These are phyloP conservation scores for Colletotrichum euphorbiae DNA, from an alignment of 2,329 filamentous ascomycete genomes.

Conservation along the genomic window DNA sequence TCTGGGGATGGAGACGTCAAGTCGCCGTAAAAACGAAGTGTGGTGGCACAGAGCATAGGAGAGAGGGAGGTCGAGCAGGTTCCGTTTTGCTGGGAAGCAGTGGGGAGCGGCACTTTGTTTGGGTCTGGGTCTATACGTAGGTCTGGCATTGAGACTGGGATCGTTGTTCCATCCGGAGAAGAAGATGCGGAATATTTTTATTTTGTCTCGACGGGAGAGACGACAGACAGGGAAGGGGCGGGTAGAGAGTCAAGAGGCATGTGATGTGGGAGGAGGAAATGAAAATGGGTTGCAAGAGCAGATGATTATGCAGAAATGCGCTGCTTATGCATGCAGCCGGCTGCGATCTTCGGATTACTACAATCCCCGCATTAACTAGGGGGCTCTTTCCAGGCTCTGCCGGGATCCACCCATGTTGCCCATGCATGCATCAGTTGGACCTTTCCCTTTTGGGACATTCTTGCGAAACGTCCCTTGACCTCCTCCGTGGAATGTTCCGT, in stretches of 20 bases:
- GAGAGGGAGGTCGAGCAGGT: neutral
- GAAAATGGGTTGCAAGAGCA: neutral
- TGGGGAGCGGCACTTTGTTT: slow-evolving; percentile 18
- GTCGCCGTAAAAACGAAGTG: neutral
- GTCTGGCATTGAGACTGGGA: slow-evolving; percentile 2
- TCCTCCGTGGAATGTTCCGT: too few relatives aligned
- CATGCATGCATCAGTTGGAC: neutral
- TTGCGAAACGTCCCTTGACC: slow-evolving; percentile 42
- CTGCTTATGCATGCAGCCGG: slow-evolving; percentile 24
- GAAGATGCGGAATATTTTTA: slow-evolving; percentile 19
- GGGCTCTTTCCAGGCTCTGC: slow-evolving; percentile 26
- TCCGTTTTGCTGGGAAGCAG: slow-evolving; percentile 20
- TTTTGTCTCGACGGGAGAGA: slow-evolving; percentile 11
- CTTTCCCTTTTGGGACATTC: slow-evolving; percentile 42
- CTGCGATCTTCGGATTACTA: slow-evolving; percentile 33
- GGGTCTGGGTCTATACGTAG: neutral
- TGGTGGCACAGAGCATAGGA: too few relatives aligned
- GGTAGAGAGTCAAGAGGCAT: neutral
- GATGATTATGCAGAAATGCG: slow-evolving; percentile 1
- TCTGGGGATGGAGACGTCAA: neutral
- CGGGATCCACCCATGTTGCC: slow-evolving; percentile 28
- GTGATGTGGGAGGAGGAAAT: neutral
- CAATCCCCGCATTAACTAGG: slow-evolving; percentile 33
- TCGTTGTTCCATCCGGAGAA: slow-evolving; percentile 21
- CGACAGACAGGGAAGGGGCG: slow-evolving; percentile 3